Conservation (phyloP, 208 protist genomes). For the Naegleria lovaniensis region DNA sequence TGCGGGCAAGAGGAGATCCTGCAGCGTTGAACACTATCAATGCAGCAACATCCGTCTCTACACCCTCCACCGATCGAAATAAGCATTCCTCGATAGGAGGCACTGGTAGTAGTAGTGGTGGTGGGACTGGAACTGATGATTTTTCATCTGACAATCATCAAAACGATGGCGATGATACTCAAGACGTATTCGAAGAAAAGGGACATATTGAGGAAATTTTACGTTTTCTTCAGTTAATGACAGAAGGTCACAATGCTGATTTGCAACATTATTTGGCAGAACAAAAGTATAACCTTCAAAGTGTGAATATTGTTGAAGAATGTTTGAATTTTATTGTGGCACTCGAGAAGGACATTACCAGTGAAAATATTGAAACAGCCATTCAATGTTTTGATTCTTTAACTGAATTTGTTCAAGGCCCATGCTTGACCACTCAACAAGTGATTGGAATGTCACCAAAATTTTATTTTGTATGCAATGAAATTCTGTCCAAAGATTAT, state of each 20-base stretch:
- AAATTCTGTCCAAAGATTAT: not conserved
- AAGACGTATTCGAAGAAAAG: not conserved
- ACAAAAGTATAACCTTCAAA: conserved; percentile 68
- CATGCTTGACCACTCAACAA: conserved; percentile 72
- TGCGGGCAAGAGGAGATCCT: not conserved
- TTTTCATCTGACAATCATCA: not conserved
- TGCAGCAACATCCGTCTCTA: not conserved
- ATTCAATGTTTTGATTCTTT: conserved; percentile 65
- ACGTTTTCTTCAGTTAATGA: conserved; percentile 79
- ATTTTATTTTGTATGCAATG: conserved; percentile 1
- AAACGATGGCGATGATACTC: not conserved
- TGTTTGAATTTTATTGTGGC: not conserved
- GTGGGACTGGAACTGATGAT: not conserved
- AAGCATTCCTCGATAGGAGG: too few species aligned
- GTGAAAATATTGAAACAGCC: conserved; percentile 37
- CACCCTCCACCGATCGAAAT: too few species aligned
- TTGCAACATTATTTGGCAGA: conserved; percentile 78
- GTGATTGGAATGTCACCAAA: conserved; percentile 36
- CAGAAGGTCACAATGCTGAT: conserved; percentile 72
- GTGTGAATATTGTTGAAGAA: conserved; percentile 70
- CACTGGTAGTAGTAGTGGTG: too few species aligned
- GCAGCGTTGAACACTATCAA: not conserved
- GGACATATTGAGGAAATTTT: conserved; percentile 53
- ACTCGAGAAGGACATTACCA: not conserved
- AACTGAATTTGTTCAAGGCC: conserved; percentile 80